These are phyloP conservation scores for Candida glaebosa DNA, from an alignment of 805 yeast species.

Conservation along the genomic window DNA sequence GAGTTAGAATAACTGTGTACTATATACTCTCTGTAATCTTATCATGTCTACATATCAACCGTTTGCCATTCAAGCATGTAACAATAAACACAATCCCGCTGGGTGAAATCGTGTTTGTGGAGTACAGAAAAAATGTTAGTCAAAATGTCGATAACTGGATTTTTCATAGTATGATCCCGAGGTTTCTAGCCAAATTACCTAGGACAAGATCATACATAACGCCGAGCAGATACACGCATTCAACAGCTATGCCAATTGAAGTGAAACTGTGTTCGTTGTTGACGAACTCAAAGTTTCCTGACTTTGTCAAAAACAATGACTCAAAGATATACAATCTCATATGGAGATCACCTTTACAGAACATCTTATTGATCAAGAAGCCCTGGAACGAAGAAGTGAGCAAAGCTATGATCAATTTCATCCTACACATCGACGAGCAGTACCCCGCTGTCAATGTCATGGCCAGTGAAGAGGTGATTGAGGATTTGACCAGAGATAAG, in stretches of 20 bases:
- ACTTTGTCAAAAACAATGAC: slow-evolving; percentile 50
- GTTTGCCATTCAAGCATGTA: not conserved
- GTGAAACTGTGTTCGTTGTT: slow-evolving; percentile 14
- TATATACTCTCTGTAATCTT: not conserved
- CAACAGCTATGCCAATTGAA: slow-evolving; percentile 1
- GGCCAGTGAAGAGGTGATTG: slow-evolving; percentile 70
- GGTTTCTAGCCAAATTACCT: not conserved
- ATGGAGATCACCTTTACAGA: slow-evolving; percentile 73
- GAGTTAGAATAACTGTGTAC: slow-evolving; percentile 4
- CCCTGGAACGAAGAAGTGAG: slow-evolving; percentile 71
- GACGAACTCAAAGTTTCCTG: slow-evolving; percentile 35
- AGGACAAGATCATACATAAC: not conserved
- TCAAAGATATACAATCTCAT: slow-evolving; percentile 59
- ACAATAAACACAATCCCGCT: too few relatives aligned
- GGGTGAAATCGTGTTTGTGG: not conserved
- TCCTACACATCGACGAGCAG: slow-evolving; percentile 53
- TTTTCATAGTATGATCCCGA: not conserved
- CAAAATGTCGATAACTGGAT: not conserved
- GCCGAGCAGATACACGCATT: not conserved
- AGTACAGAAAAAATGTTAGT: not conserved
- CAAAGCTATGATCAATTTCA: slow-evolving; percentile 62
- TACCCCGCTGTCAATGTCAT: slow-evolving; percentile 76
- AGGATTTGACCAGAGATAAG: slow-evolving; percentile 47
- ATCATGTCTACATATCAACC: not conserved
- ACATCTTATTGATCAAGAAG: slow-evolving; percentile 78